Percentiles rank a stretch among this genome's conserved stretches.
These are phyloP conservation scores for Xylariales sp. DNA, from an alignment of 2,329 filamentous ascomycete genomes.

Conservation along the genomic window DNA sequence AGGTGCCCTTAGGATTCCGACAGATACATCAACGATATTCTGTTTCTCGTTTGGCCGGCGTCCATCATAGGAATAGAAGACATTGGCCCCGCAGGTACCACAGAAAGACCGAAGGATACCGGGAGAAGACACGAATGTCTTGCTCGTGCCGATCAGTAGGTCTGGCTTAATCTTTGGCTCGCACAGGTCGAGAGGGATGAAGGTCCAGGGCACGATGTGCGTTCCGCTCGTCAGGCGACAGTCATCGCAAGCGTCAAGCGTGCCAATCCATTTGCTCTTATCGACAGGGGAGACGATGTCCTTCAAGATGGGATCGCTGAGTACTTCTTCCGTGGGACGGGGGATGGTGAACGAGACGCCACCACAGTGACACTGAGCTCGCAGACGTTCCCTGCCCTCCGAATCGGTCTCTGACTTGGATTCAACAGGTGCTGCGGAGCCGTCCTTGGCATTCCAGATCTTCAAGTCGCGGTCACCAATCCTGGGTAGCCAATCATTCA, in stretches of 20 bases:
- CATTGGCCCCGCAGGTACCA: constrained; percentile 39
- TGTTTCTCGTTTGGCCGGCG: constrained; percentile 24
- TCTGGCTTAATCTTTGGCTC: constrained; percentile 32
- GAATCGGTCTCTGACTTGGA: constrained; percentile 25
- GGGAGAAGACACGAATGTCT: constrained; percentile 35
- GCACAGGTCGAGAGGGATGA: constrained; percentile 32
- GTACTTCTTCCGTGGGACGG: constrained; percentile 30
- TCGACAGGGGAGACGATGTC: constrained; percentile 32
- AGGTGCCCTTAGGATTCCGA: constrained; percentile 39
- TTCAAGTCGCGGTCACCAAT: constrained; percentile 6
- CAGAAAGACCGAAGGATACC: constrained; percentile 40
- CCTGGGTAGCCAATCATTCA: constrained; percentile 7
- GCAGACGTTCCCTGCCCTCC: constrained; percentile 34
- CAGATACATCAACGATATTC: constrained; percentile 36
- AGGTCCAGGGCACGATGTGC: constrained; percentile 38
- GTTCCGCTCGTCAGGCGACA: constrained; percentile 38
- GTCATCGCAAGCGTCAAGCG: constrained; percentile 38
- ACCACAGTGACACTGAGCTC: constrained; percentile 41
- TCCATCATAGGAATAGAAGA: constrained; percentile 29
- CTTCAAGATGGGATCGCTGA: constrained; percentile 25
- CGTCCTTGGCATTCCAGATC: constrained; percentile 8
- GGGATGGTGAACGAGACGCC: constrained; percentile 42
- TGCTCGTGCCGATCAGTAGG: constrained; percentile 38
- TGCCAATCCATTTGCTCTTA: constrained; percentile 37
- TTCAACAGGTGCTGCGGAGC: neutral